A percentile compares a stretch with the other conserved stretches of the same genome.
Conservation (phyloP, 768 basidiomycete genomes). For the Amanita rubescens region DNA sequence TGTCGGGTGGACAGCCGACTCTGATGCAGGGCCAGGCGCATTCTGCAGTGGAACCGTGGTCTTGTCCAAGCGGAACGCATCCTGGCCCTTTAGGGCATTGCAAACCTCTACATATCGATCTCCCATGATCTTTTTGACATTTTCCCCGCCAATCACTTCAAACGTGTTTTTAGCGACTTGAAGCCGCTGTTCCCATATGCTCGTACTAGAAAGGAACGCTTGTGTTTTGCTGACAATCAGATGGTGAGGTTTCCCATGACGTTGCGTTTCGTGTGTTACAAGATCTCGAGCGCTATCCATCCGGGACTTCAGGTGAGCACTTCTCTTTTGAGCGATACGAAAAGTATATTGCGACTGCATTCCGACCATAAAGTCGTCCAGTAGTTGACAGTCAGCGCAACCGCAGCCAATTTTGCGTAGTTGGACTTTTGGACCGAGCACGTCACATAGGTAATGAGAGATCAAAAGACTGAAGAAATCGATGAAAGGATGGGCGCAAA, state of each 20-base stretch:
- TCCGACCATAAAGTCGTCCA: constrained; percentile 21
- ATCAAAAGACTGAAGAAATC: constrained; percentile 23
- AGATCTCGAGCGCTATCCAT: constrained; percentile 17
- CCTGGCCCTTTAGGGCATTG: constrained; percentile 17
- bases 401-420: constrained; percentile 27
- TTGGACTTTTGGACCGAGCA: constrained; percentile 19
- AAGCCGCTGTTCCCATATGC: constrained; percentile 18
- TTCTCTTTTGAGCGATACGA: not conserved
- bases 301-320: not conserved
- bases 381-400: constrained; percentile 17
- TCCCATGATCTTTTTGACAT: constrained; percentile 24
- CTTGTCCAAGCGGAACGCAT: not conserved
- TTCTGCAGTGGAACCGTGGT: not conserved
- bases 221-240: constrained; percentile 21
- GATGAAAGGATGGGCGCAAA: constrained; percentile 20
- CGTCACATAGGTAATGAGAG: constrained; percentile 19
- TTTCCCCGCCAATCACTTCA: constrained; percentile 19
- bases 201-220: constrained; percentile 14
- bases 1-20: not conserved
- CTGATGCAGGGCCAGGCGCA: not conserved
- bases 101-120: constrained; percentile 22
- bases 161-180: constrained; percentile 20
- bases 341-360: constrained; percentile 11
- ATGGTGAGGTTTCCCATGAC: constrained; percentile 19
- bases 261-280: constrained; percentile 18